phyloP scores from a whole-genome alignment of 192 early-diverging fungal genomes.

The Backusella westeae region DNA sequence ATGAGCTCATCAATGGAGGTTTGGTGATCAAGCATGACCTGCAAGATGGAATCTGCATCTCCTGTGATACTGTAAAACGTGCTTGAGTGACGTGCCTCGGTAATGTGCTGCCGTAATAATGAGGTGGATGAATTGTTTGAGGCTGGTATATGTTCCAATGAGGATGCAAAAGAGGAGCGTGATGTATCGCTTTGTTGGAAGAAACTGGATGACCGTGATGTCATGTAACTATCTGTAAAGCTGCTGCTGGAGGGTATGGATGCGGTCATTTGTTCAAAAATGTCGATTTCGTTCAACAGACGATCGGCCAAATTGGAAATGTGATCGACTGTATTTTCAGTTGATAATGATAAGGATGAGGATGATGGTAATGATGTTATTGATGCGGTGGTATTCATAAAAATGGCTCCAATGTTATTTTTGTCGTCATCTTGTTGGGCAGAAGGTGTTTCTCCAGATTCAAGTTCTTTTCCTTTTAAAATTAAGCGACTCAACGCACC shows the following conservation, averaged over 20 bases:
- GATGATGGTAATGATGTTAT: neutral
- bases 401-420: neutral
- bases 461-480: constrained; percentile 24
- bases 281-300: constrained; percentile 18
- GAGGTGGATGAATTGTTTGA: neutral
- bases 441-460: neutral
- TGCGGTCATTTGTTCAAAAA: constrained; percentile 10
- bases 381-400: neutral
- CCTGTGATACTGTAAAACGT: constrained; percentile 5
- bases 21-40: constrained; percentile 19
- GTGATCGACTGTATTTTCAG: neutral
- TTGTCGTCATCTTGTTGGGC: neutral
- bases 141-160: neutral
- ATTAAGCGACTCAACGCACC: constrained; percentile 27
- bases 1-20: constrained; percentile 10
- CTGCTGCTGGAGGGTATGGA: neutral
- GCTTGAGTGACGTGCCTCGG: constrained; percentile 11
- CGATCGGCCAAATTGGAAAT: constrained; percentile 25
- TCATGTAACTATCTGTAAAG: neutral
- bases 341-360: neutral
- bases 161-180: neutral
- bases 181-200: neutral
- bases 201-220: neutral
- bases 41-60: constrained; percentile 18
- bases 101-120: constrained; percentile 13